These are phyloP conservation scores for Copromyces sp. DNA, from an alignment of 495 filamentous ascomycete genomes.

Conservation along the genomic window DNA sequence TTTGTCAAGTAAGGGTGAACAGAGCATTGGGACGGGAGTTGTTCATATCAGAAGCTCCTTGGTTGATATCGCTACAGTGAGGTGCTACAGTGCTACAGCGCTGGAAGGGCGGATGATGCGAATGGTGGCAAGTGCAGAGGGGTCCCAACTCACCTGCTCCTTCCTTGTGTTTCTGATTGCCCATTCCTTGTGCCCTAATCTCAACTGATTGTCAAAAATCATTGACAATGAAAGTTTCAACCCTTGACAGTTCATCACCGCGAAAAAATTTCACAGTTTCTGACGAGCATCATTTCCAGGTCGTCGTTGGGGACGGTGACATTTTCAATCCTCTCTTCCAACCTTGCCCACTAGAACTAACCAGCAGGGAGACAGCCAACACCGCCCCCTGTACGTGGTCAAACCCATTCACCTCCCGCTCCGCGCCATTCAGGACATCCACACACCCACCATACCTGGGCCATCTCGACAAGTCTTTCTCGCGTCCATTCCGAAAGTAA, in stretches of 20 bases:
- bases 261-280: not conserved
- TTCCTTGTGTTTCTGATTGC: not conserved
- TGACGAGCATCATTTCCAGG: not conserved
- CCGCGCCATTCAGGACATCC: not conserved
- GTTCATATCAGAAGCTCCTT: not conserved
- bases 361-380: not conserved
- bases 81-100: not conserved
- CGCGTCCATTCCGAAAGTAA: not conserved
- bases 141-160: not conserved
- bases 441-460: not conserved
- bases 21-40: not conserved
- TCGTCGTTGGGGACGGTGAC: not conserved
- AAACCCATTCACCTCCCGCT: not conserved
- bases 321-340: not conserved
- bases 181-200: not conserved
- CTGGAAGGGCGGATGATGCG: not conserved
- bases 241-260: not conserved
- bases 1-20: not conserved
- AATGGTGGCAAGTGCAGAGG: not conserved
- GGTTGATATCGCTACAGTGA: not conserved
- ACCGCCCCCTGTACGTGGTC: not conserved
- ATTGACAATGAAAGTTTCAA: not conserved
- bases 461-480: not conserved
- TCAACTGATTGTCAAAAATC: not conserved
- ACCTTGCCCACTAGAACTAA: not conserved